These are phyloP conservation scores for Eucalyptus guilfoylei DNA, from an alignment of 345 rosid genomes.

Conservation along the genomic window DNA sequence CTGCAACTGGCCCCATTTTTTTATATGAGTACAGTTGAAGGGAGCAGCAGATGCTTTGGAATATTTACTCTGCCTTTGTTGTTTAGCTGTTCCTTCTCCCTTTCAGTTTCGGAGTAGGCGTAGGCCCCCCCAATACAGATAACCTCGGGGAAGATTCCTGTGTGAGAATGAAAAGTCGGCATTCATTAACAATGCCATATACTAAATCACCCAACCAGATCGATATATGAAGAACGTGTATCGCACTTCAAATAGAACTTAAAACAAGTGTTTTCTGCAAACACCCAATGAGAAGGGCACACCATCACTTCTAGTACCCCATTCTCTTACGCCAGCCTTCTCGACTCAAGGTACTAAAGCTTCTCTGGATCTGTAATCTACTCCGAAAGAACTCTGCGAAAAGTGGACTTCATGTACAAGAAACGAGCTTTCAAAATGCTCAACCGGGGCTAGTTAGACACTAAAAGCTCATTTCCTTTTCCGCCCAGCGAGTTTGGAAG, in stretches of 20 bases:
- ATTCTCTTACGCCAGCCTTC: background rate
- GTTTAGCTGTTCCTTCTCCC: background rate
- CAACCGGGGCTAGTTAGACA: background rate
- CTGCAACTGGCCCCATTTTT: background rate
- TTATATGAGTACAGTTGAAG: background rate
- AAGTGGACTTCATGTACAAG: background rate
- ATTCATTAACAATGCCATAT: background rate
- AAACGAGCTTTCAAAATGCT: background rate
- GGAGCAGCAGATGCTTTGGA: background rate
- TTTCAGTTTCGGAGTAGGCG: background rate
- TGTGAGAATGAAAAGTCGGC: background rate
- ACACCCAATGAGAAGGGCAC: background rate
- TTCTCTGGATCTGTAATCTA: background rate
- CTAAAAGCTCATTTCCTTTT: background rate
- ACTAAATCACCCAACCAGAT: background rate
- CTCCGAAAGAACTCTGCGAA: background rate
- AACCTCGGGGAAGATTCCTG: background rate
- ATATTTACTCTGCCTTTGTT: background rate
- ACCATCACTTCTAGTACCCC: background rate
- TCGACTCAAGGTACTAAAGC: background rate
- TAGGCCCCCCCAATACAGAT: background rate
- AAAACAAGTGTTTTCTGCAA: background rate
- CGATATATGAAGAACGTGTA: background rate
- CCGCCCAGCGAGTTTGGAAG: background rate
- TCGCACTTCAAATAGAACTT: background rate